A percentile compares a stretch with the other conserved stretches of the same genome.
These are phyloP conservation scores for Parathielavia hyrcaniae DNA, from an alignment of 495 filamentous ascomycete genomes.

Conservation along the genomic window DNA sequence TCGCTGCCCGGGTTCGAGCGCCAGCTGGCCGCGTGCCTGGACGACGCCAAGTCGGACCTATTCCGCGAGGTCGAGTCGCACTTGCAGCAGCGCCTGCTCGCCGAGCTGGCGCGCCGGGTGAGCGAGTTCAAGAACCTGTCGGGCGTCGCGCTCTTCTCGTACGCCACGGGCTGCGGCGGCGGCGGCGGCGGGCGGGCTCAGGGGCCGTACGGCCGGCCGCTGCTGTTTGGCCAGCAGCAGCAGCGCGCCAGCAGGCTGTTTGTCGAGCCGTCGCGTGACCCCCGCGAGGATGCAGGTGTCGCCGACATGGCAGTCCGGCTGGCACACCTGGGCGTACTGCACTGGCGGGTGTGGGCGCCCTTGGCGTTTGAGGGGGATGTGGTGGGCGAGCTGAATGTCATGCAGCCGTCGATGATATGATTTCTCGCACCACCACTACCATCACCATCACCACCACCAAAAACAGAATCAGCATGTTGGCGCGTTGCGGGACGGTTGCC, in stretches of 20 bases:
- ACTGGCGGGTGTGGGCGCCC: constrained; percentile 83
- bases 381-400: constrained; percentile 1
- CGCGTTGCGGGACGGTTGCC: too few species aligned
- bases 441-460: too few species aligned
- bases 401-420: constrained; percentile 1
- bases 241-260: constrained; percentile 23
- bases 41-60: constrained; percentile 29
- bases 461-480: too few species aligned
- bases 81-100: constrained; percentile 39
- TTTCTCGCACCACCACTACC: background rate
- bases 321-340: constrained; percentile 71
- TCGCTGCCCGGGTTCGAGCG: constrained; percentile 43
- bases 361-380: constrained; percentile 51
- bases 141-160: constrained; percentile 46
- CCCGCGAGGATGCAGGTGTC: constrained; percentile 48
- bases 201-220: background rate
- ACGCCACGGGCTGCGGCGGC: constrained; percentile 41
- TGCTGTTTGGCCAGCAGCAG: constrained; percentile 4
- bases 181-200: constrained; percentile 30
- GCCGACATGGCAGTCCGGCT: constrained; percentile 66
- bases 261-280: constrained; percentile 31
- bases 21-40: constrained; percentile 34
- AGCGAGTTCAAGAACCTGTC: constrained; percentile 46
- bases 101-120: constrained; percentile 41
- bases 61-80: constrained; percentile 38